Conservation (phyloP, 78 protist species). For the Monosiga brevicollis region DNA sequence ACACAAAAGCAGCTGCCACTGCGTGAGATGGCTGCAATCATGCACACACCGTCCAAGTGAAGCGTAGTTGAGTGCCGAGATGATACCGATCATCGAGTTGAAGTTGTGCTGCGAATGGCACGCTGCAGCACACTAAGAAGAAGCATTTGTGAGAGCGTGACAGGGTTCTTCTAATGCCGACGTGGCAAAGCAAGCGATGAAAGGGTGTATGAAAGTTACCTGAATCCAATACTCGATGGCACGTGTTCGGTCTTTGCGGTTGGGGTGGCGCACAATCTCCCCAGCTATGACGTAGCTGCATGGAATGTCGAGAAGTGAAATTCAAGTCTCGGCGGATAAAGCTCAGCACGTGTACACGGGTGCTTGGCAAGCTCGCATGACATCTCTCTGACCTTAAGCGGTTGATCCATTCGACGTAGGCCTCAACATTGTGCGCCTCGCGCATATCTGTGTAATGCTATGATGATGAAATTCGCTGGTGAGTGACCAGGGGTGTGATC, state of each 20-base stretch:
- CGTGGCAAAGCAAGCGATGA: too few relatives aligned
- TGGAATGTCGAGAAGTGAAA: too few relatives aligned
- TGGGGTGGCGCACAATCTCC: not conserved
- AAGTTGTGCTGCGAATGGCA: not conserved
- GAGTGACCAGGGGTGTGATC: too few relatives aligned
- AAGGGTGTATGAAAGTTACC: too few relatives aligned
- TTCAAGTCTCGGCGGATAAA: too few relatives aligned
- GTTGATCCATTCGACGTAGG: not conserved
- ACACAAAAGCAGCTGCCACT: too few relatives aligned
- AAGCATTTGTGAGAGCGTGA: too few relatives aligned
- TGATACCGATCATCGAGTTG: not conserved
- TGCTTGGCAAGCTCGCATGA: too few relatives aligned
- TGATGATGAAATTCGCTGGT: too few relatives aligned
- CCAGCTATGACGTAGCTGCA: not conserved
- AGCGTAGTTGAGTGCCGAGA: not conserved
- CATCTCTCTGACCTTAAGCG: not conserved
- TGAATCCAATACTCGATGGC: not conserved
- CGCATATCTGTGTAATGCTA: not conserved
- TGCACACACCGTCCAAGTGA: not conserved
- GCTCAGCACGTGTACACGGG: too few relatives aligned
- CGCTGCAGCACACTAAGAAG: not conserved
- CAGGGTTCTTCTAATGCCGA: too few relatives aligned
- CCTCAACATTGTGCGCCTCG: not conserved
- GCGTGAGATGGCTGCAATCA: too few relatives aligned
- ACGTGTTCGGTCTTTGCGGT: not conserved